These are phyloP conservation scores for Aureococcus anophagefferens DNA, from an alignment of 108 stramenopile species.

Conservation along the genomic window DNA sequence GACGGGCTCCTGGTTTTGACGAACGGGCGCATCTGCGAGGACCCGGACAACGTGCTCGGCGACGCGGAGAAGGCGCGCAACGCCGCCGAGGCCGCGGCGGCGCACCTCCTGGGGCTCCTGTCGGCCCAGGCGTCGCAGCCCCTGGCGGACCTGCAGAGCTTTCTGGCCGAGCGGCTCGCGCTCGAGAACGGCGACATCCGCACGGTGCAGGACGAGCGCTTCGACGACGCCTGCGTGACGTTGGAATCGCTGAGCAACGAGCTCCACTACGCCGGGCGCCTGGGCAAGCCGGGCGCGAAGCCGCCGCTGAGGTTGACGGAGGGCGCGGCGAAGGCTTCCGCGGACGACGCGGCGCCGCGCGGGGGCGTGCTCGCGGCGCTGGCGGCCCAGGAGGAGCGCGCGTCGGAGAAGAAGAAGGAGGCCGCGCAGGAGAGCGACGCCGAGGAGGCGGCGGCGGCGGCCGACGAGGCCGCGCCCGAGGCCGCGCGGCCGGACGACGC, in stretches of 20 bases:
- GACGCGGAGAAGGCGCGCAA: background rate
- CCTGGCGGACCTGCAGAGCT: background rate
- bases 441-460: constrained; percentile 2
- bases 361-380: too few relatives aligned
- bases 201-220: background rate
- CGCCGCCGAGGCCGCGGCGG: background rate
- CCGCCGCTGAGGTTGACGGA: background rate
- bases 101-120: background rate
- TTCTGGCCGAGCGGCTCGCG: background rate
- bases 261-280: background rate
- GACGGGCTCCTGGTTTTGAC: constrained; percentile 1
- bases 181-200: background rate
- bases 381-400: too few relatives aligned
- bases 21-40: background rate
- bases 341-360: too few relatives aligned
- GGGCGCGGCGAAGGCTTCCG: background rate
- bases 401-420: constrained; percentile 1
- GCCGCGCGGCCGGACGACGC: background rate
- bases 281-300: background rate
- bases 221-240: background rate
- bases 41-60: background rate
- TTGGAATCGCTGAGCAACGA: background rate
- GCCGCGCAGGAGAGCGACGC: background rate
- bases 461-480: background rate
- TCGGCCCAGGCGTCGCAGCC: background rate